These are phyloP conservation scores for Coniferiporia weirii DNA, from an alignment of 1,284 basidiomycete species.

Conservation along the genomic window DNA sequence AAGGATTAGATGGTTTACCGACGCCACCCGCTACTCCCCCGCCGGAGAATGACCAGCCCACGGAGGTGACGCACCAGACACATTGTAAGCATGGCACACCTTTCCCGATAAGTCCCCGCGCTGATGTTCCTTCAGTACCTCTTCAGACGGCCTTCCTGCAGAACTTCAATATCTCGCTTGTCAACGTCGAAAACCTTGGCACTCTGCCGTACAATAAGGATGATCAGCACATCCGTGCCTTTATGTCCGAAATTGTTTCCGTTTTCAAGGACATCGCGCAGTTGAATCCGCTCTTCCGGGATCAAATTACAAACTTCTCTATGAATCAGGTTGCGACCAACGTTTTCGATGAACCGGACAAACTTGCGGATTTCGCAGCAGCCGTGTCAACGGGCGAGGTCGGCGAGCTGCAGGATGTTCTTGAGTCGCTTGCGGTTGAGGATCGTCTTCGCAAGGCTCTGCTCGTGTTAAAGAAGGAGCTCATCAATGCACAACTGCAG, in stretches of 20 bases:
- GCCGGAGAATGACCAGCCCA: slow-evolving; percentile 20
- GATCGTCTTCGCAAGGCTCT: slow-evolving; percentile 90
- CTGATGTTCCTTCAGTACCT: slow-evolving; percentile 36
- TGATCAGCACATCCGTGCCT: slow-evolving; percentile 90
- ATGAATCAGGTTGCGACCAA: slow-evolving; percentile 95
- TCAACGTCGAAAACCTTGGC: slow-evolving; percentile 81
- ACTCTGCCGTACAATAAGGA: slow-evolving; percentile 88
- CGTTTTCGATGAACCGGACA: slow-evolving; percentile 98
- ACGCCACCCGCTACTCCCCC: slow-evolving; percentile 43
- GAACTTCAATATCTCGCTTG: slow-evolving; percentile 85
- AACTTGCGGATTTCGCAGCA: slow-evolving; percentile 96
- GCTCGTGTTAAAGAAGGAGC: slow-evolving; percentile 94
- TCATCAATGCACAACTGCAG: slow-evolving; percentile 96
- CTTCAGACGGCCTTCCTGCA: slow-evolving; percentile 90
- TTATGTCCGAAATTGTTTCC: slow-evolving; percentile 95
- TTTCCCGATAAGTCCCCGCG: slow-evolving; percentile 1
- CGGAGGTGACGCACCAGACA: slow-evolving; percentile 9
- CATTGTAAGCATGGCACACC: neutral
- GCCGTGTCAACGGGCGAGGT: slow-evolving; percentile 93
- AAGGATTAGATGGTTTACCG: slow-evolving; percentile 39
- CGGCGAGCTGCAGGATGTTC: slow-evolving; percentile 87
- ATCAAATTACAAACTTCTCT: slow-evolving; percentile 96
- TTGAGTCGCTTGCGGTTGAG: slow-evolving; percentile 84
- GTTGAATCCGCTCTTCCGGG: slow-evolving; percentile 95
- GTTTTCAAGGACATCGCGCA: slow-evolving; percentile 99